phyloP scores from a whole-genome alignment of 2,329 filamentous ascomycete species.

The Hawksworthiomyces lignivorus region DNA sequence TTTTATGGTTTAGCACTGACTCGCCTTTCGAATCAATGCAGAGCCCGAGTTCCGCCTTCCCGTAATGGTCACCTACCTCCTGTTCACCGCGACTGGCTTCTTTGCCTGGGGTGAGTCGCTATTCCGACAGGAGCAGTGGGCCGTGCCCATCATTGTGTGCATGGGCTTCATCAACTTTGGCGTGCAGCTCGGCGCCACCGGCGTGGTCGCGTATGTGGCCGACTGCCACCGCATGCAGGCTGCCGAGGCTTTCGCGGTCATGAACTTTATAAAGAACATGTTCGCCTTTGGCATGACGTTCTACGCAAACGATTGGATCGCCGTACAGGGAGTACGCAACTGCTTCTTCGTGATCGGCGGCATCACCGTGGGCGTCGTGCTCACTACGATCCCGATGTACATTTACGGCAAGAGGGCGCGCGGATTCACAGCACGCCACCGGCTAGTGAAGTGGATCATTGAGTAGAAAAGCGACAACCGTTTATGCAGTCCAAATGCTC shows the following conservation, averaged over 20 bases:
- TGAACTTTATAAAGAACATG: slow-evolving; percentile 32
- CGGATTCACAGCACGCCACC: slow-evolving; percentile 11
- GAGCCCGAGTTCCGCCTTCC: slow-evolving; percentile 32
- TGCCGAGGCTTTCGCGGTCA: slow-evolving; percentile 29
- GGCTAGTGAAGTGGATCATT: slow-evolving; percentile 11
- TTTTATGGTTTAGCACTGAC: slow-evolving; percentile 42
- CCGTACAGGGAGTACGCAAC: slow-evolving; percentile 26
- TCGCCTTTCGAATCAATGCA: slow-evolving; percentile 8
- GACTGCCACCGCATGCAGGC: slow-evolving; percentile 31
- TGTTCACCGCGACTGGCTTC: slow-evolving; percentile 29
- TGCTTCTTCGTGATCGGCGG: slow-evolving; percentile 30
- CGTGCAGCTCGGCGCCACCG: slow-evolving; percentile 29
- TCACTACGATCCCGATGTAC: slow-evolving; percentile 26
- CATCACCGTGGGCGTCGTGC: slow-evolving; percentile 23
- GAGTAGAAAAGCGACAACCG: not conserved
- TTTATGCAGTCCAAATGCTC: too few relatives aligned
- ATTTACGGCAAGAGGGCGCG: slow-evolving; percentile 18
- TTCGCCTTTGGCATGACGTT: slow-evolving; percentile 32
- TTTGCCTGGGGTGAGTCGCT: slow-evolving; percentile 24
- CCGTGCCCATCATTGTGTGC: slow-evolving; percentile 26
- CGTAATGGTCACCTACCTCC: slow-evolving; percentile 26
- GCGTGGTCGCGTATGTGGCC: slow-evolving; percentile 29
- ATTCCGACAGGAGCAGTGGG: slow-evolving; percentile 19
- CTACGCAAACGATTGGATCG: slow-evolving; percentile 32
- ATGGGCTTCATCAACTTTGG: slow-evolving; percentile 25